Evolutionary conservation across 2,329 filamentous ascomycete species (phyloP), one percentile per base, ranked within the genome.

Genomic region (Emydomyces testavorans): DNA sequence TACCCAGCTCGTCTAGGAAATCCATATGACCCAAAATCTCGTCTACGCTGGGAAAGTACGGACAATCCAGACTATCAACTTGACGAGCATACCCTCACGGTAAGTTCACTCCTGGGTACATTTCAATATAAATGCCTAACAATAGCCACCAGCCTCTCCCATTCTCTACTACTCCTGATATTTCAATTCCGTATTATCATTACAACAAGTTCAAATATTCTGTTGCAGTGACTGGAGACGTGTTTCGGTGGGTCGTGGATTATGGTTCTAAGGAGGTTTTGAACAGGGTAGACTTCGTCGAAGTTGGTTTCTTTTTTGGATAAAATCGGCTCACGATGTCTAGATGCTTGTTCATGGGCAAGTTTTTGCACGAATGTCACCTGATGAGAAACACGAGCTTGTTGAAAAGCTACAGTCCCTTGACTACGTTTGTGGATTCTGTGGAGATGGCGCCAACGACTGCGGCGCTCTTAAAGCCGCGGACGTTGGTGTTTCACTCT

Each of bases 361-460:
- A 65, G 87, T 98, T 1, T 98, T 94, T 65, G 93, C 92, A 3
- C 83, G 92, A 57, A 98, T 98, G 92, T 96, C 90, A 1, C 93
- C 92, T 0, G 93, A 98, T 62, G 92, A 98, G 65, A 98, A 98
- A 64, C 89, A 95, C 61, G 93, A 98, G 64, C 73, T 98, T 1
- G 88, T 98, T 2, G 92, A 96, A 64, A 98, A 95, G 64, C 75
- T 98, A 2, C 93, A 98, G 63, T 90, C 85, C 57, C 87, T 98
- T 54, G 90, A 89, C 62, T 98, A 95, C 65, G 94, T 85, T 57
- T 86, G 81, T 56, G 92, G 92, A 23, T 98, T 98, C 68, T 98
- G 92, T 59, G 92, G 92, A 37, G 92, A 98, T 62, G 92, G 92
- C 34, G 92, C 92, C 21, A 98, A 98, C 61, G 92, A 98, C 64